Conservation (phyloP, 1,284 basidiomycete species). For the Ceratobasidium theobromae region DNA sequence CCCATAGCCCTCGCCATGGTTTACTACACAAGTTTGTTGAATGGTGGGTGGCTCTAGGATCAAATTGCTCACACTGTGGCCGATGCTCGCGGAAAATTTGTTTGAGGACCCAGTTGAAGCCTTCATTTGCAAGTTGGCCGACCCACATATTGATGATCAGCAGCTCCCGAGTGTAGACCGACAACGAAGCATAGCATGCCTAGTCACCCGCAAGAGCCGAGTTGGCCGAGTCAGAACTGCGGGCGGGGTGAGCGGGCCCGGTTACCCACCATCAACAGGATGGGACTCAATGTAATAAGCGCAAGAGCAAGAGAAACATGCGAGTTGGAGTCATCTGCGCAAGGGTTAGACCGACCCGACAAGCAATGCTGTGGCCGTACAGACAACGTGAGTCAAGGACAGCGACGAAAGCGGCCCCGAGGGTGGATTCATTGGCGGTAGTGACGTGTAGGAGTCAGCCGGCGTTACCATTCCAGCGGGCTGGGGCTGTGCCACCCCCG, state of each 20-base stretch:
- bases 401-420: constrained; percentile 47
- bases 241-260: background rate
- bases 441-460: background rate
- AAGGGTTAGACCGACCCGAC: background rate
- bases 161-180: constrained; percentile 74
- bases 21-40: constrained; percentile 45
- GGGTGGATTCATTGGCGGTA: too few species aligned
- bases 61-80: constrained; percentile 56
- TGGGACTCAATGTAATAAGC: constrained; percentile 70
- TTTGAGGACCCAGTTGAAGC: constrained; percentile 71
- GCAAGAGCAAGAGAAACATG: constrained; percentile 62
- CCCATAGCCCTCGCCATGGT: constrained; percentile 73
- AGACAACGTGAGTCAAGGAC: constrained; percentile 68
- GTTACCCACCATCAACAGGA: constrained; percentile 66
- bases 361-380: constrained; percentile 46
- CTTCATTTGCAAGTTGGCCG: constrained; percentile 75
- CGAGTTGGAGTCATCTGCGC: constrained; percentile 66
- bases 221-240: background rate
- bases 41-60: background rate
- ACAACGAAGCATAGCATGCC: constrained; percentile 77
- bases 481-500: constrained; percentile 6
- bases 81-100: constrained; percentile 66
- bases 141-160: constrained; percentile 79
- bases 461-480: background rate
- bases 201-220: constrained; percentile 40